These are phyloP conservation scores for Aureococcus anophagefferens DNA, from an alignment of 108 stramenopile genomes.

Conservation along the genomic window DNA sequence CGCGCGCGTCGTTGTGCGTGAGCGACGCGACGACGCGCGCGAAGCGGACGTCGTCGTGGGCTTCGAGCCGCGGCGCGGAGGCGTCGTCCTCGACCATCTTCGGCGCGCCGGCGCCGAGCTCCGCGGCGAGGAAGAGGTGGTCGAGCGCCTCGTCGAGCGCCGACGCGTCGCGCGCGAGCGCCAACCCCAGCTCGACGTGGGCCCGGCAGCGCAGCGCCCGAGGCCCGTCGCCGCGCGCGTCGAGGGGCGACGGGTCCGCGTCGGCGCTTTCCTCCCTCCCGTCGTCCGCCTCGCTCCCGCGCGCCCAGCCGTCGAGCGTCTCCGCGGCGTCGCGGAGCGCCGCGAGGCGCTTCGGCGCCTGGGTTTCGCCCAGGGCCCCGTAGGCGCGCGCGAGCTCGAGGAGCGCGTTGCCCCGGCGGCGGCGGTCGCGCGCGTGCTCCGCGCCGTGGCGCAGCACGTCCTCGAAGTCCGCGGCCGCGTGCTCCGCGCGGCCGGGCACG, in stretches of 20 bases:
- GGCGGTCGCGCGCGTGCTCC: neutral
- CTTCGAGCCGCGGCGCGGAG: neutral
- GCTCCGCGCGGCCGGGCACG: neutral
- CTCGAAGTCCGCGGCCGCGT: neutral
- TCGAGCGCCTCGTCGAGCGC: neutral
- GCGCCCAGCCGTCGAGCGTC: neutral
- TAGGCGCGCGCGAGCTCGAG: neutral
- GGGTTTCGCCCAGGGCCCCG: neutral
- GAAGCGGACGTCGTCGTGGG: neutral
- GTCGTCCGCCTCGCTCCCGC: neutral
- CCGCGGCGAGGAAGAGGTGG: neutral
- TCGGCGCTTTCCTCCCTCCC: too few relatives aligned
- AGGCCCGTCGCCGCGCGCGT: neutral
- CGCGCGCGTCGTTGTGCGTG: neutral
- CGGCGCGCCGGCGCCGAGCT: neutral
- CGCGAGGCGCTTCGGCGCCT: neutral
- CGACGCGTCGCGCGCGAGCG: neutral
- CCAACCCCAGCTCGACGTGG: neutral
- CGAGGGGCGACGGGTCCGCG: neutral
- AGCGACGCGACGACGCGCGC: neutral
- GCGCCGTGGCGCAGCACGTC: neutral
- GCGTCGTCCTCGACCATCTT: too few relatives aligned
- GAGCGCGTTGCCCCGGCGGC: neutral
- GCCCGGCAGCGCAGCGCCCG: neutral
- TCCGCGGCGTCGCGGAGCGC: neutral